These are phyloP conservation scores for Neocucurbitaria cava DNA, from an alignment of 2,329 filamentous ascomycete genomes.

Conservation along the genomic window DNA sequence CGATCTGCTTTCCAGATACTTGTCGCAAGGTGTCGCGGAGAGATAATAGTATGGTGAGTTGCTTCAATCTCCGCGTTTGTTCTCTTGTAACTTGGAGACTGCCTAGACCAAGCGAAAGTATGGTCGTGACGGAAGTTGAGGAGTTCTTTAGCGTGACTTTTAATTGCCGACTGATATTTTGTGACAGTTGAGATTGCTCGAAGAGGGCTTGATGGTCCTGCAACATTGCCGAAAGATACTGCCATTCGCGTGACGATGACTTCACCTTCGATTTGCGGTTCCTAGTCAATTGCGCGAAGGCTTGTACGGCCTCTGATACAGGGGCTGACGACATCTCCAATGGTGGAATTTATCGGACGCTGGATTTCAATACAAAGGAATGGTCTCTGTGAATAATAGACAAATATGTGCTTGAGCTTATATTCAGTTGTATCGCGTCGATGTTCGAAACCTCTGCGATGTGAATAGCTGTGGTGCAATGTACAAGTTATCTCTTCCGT, in stretches of 20 bases:
- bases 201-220: slow-evolving; percentile 14
- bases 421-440: not conserved
- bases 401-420: not conserved
- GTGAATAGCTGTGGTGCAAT: not conserved
- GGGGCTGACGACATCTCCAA: not conserved
- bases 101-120: slow-evolving; percentile 31
- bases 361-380: too few species aligned
- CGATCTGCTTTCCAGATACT: slow-evolving; percentile 2
- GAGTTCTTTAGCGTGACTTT: slow-evolving; percentile 6
- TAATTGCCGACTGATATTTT: slow-evolving; percentile 14
- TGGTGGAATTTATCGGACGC: not conserved
- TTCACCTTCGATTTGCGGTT: slow-evolving; percentile 9
- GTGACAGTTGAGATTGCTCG: slow-evolving; percentile 15
- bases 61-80: slow-evolving; percentile 35
- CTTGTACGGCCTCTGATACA: not conserved
- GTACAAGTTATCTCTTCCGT: not conserved
- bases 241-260: slow-evolving; percentile 9
- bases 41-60: slow-evolving; percentile 35
- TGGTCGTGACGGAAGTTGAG: slow-evolving; percentile 12
- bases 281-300: not conserved
- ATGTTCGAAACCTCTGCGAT: not conserved
- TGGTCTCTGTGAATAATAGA: too few species aligned
- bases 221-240: slow-evolving; percentile 9
- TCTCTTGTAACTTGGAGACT: slow-evolving; percentile 20
- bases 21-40: slow-evolving; percentile 19